Evolutionary conservation across 106 monocot species (phyloP), one percentile per base, ranked within the genome.

Genomic region (Allium sativum): DNA sequence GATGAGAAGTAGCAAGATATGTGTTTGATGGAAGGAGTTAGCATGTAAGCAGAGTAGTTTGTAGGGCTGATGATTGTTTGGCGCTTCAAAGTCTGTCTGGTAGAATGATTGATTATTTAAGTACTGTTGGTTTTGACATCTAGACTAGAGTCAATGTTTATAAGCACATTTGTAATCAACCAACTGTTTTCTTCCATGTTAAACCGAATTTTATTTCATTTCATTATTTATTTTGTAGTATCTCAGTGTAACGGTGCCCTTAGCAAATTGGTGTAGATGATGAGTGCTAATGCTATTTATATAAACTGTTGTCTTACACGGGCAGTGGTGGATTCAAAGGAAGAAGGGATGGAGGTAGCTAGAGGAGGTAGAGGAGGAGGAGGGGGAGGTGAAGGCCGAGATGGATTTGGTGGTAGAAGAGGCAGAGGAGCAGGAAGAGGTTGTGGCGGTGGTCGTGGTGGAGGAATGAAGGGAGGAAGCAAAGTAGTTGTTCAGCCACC

Each of bases 381-480:
- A 11, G 44, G 70, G 0, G 53, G 70, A 1, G 12, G 60, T 12
- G 53, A 44, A 5, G 42, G 70, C 14, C 41, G 52, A 0, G 55
- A 47, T 12, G 68, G 78, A 0, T 73, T 76, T 0, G 59, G 81
- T 9, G 74, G 85, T 10, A 66, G 77, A 11, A 73, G 83, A 3
- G 52, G 82, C 42, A 44, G 74, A 0, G 61, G 55, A 18, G 59
- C 77, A 0, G 77, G 80, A 0, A 65, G 86, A 0, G 61, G 79
- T 7, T 21, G 91, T 1, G 61, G 90, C 3, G 72, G 96, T 0
- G 78, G 96, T 4, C 60, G 96, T 10, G 74, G 96, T 40, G 88
- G 87, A 9, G 96, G 96, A 9, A 98, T 98, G 96, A 98, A 77
- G 67, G 88, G 96, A 4, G 96, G 96, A 47, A 88, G 84, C 57